Base-by-base conservation (phyloP, 1,284 basidiomycete species). In the Exsudoporus floridanus region DNA sequence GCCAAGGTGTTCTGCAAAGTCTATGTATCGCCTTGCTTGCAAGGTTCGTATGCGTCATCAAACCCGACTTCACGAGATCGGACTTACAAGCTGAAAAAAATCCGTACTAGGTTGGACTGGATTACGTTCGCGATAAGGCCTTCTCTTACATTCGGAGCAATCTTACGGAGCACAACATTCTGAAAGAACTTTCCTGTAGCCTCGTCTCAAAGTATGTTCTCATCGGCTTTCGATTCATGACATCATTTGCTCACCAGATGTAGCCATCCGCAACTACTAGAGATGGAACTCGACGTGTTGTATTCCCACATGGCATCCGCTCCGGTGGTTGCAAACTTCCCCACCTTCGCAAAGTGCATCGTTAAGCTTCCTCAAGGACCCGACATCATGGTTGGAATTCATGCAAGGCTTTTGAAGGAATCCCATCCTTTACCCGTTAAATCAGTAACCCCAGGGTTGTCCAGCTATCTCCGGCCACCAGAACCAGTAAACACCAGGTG, bases 11-110 rank as follows among this genome's bases (percentile, higher is more conserved):
- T 66, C 64, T 7, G 63, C 64, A 1, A 66, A 66, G 45, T 69
- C 65, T 0, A 66, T 66, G 63, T 70, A 70, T 46, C 62, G 60
- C 13, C 61, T 66, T 4, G 61, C 64, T 1, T 54, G 34, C 39
- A 66, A 66, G 57, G 67, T 67, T 19, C 3, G 54, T 44, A 6
- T 44, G 16, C 4, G 3, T 7, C 4, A 2, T 41, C 8, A 23
- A 3, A 23, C 23, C 23, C 5, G 5, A 23, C 23, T 23, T 23
- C 23, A 16, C 13, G 6, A 44, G 9, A 25, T 19, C 12, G 2
- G 44, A 19, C 1, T 14, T 23, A 13, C 36, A 23, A 9, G 13
- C 13, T 31, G n/a, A 48, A 21, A 1, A 21, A 1, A 5, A 8
- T 4, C 3, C 4, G 3, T 1, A 10, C 19, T 69, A 67, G 65